A percentile compares a stretch with the other conserved stretches of the same genome.
phyloP scores from a whole-genome alignment of 805 yeast species.

The Ogataea ramenticola region DNA sequence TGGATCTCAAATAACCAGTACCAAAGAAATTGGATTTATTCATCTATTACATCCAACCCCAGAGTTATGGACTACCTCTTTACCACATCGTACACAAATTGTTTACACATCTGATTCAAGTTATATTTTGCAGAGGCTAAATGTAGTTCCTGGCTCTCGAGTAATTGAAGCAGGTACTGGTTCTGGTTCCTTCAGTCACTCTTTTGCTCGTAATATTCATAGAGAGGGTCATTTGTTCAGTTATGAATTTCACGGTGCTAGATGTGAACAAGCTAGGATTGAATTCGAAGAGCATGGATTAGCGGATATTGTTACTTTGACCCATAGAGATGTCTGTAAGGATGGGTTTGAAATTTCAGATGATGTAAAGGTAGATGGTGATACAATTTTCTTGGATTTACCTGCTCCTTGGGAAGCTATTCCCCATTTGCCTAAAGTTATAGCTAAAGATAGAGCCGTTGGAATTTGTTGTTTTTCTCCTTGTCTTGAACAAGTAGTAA shows the following conservation, averaged over 20 bases:
- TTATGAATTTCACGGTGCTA: conserved; percentile 84
- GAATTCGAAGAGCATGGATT: conserved; percentile 77
- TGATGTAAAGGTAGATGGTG: conserved; percentile 42
- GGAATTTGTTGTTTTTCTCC: conserved; percentile 95
- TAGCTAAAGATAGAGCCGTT: conserved; percentile 44
- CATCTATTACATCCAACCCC: conserved; percentile 89
- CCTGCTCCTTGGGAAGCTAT: conserved; percentile 98
- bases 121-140: conserved; percentile 77
- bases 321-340: conserved; percentile 89
- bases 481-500: conserved; percentile 93
- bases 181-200: conserved; percentile 91
- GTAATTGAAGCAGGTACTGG: conserved; percentile 99
- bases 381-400: conserved; percentile 77
- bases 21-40: conserved; percentile 74
- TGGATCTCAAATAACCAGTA: conserved; percentile 76
- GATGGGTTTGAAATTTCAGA: conserved; percentile 63
- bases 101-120: conserved; percentile 95
- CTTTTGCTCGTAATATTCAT: conserved; percentile 75
- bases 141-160: conserved; percentile 62
- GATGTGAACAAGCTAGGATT: conserved; percentile 68
- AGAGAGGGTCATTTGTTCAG: conserved; percentile 61
- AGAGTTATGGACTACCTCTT: conserved; percentile 91
- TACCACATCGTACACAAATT: conserved; percentile 96
- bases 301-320: conserved; percentile 44
- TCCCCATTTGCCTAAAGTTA: conserved; percentile 57